Conservation (phyloP, 345 rosid species). For the Reutealis trisperma region DNA sequence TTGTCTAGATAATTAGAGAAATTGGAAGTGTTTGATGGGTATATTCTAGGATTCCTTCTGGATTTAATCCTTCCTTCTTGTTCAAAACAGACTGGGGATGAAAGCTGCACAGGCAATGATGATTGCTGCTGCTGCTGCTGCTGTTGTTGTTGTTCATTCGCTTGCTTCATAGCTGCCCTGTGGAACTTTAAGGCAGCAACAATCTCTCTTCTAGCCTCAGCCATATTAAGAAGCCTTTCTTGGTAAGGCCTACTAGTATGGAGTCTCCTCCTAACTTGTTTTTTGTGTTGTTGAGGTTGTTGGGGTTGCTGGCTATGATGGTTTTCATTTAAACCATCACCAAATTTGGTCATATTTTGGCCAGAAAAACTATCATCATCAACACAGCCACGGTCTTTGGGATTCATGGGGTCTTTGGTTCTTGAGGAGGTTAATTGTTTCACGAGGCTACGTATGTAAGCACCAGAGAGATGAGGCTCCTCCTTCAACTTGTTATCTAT, state of each 20-base stretch:
- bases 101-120: slow-evolving; percentile 21
- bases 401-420: slow-evolving; percentile 48
- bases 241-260: slow-evolving; percentile 93
- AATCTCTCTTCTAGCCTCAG: slow-evolving; percentile 95
- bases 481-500: slow-evolving; percentile 38
- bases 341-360: slow-evolving; percentile 32
- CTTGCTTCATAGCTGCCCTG: slow-evolving; percentile 91
- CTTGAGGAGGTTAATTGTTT: slow-evolving; percentile 70
- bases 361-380: slow-evolving; percentile 34
- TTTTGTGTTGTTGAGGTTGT: slow-evolving; percentile 69
- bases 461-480: slow-evolving; percentile 65
- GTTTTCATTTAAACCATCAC: slow-evolving; percentile 33
- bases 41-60: slow-evolving; percentile 49
- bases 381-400: slow-evolving; percentile 33
- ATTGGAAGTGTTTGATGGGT: slow-evolving; percentile 44
- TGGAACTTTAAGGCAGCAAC: slow-evolving; percentile 94
- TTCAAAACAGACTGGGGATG: slow-evolving; percentile 37
- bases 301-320: slow-evolving; percentile 35
- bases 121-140: slow-evolving; percentile 24
- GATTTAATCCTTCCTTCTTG: slow-evolving; percentile 50
- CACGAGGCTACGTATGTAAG: slow-evolving; percentile 69
- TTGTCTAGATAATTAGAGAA: slow-evolving; percentile 34
- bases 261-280: slow-evolving; percentile 93
- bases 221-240: slow-evolving; percentile 96
- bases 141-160: slow-evolving; percentile 50